Evolutionary conservation across 441 rosid species (phyloP).

Genomic region (Mallotus repandus): DNA sequence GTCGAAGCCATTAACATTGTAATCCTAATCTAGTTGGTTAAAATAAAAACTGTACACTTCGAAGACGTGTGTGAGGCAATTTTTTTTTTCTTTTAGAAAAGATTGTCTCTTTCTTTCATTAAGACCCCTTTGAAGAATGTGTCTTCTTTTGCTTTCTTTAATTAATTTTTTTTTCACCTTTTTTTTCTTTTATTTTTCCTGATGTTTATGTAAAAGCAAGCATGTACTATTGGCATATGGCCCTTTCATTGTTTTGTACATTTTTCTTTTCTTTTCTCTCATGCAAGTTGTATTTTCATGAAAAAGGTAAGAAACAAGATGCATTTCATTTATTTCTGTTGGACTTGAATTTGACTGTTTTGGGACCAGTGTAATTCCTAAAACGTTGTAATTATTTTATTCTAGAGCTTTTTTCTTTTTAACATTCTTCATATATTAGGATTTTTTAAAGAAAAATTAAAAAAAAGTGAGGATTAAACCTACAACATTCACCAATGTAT

Average conservation of each 20-base stretch:
- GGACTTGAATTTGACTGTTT: background rate
- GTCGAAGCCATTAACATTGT: too few species aligned
- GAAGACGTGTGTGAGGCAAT: background rate
- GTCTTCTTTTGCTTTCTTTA: background rate
- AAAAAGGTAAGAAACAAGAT: background rate
- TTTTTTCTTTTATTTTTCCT: background rate
- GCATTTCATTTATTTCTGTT: background rate
- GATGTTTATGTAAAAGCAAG: background rate
- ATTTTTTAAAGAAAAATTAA: too few species aligned
- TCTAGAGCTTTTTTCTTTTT: too few species aligned
- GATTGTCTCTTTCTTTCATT: slow-evolving; percentile 16
- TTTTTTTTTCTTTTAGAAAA: slow-evolving; percentile 17
- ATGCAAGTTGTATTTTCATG: slow-evolving; percentile 6
- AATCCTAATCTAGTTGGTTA: background rate
- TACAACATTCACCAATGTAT: too few species aligned
- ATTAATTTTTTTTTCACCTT: background rate
- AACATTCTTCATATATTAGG: too few species aligned
- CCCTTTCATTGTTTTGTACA: slow-evolving; percentile 6
- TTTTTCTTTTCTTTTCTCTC: background rate
- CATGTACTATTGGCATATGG: slow-evolving; percentile 13
- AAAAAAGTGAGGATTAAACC: too few species aligned
- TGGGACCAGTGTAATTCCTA: background rate
- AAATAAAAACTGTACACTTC: background rate
- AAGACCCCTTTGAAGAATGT: slow-evolving; percentile 19
- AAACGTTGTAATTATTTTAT: background rate